Base-by-base conservation (phyloP, 371 early-diverging fungal species). In the Apophysomyces elegans region DNA sequence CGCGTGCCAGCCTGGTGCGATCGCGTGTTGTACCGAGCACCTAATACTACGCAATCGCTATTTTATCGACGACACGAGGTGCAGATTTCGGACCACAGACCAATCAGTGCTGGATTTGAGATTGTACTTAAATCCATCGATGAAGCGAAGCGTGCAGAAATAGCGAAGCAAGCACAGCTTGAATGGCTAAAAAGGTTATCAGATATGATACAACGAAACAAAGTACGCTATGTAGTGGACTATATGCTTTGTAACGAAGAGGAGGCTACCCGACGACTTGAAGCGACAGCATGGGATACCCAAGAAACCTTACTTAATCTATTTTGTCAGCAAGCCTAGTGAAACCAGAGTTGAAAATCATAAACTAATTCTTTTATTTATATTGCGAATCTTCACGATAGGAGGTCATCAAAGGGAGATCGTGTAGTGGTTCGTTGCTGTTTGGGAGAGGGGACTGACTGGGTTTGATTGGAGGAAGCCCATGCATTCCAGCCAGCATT, bases 1-100 rank as follows among this genome's bases (percentile, higher is more conserved):
- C 84, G 95, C 2, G 82, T 89, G 0, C 95, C 95, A 3, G 89
- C 93, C 0, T 95, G 91, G 90, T 95, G 95, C 61, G 96, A 95
- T 75, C 85, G 96, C n/a, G 82, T 90, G 41, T 68, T 90, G 32
- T 88, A 75, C 66, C 71, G 83, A 39, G 84, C 80, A 7, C 36
- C 37, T 2, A 64, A 64, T 2, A 68, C 71, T 43, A 71, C 77
- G 38, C 57, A 77, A 13, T 78, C 73, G 36, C 26, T 79, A 32
- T 80, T 73, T 59, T 85, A 86, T 65, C 62, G 60, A 36, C 66
- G 93, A 36, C 73, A 74, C 62, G 91, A 92, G 63, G 80, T 89
- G 26, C 77, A 76, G 1, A 86, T 88, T 5, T 91, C 92, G 0
- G 95, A 95, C 71, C 95, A 95, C 73, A 81, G 91, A n/a, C 94